phyloP scores from a whole-genome alignment of 495 filamentous ascomycete genomes.

The Penicillium atrosanguineum region DNA sequence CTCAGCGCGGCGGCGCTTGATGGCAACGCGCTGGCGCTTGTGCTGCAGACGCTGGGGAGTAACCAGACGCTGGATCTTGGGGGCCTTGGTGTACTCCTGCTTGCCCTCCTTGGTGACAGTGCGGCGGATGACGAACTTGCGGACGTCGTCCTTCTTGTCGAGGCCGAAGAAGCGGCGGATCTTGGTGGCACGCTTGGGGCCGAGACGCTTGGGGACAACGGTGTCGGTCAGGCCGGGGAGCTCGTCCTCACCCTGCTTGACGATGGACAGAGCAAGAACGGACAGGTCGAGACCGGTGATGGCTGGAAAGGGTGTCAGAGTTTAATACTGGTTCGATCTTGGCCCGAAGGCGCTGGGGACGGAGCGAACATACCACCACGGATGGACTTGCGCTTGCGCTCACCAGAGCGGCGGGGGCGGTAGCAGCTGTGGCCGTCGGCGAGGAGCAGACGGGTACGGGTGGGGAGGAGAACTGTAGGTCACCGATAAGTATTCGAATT shows the following conservation, averaged over 20 bases:
- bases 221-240: constrained; percentile 94
- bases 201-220: constrained; percentile 96
- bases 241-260: constrained; percentile 95
- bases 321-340: constrained; percentile 4
- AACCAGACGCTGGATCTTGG: constrained; percentile 97
- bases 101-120: constrained; percentile 97
- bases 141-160: constrained; percentile 99
- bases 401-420: constrained; percentile 92
- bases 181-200: constrained; percentile 99
- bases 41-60: constrained; percentile 99
- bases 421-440: constrained; percentile 88
- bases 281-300: constrained; percentile 94
- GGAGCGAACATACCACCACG: constrained; percentile 64
- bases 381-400: constrained; percentile 98
- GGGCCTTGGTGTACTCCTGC: constrained; percentile 98
- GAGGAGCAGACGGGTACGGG: constrained; percentile 93
- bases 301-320: constrained; percentile 30
- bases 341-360: background rate
- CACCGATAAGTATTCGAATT: constrained; percentile 29
- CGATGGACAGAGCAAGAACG: constrained; percentile 86
- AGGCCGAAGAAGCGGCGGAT: constrained; percentile 98
- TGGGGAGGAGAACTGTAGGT: constrained; percentile 72
- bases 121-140: constrained; percentile 99
- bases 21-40: constrained; percentile 94
- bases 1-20: constrained; percentile 96